Conservation (phyloP, 31 red algal genomes). For the Asparagopsis taxiformis region DNA sequence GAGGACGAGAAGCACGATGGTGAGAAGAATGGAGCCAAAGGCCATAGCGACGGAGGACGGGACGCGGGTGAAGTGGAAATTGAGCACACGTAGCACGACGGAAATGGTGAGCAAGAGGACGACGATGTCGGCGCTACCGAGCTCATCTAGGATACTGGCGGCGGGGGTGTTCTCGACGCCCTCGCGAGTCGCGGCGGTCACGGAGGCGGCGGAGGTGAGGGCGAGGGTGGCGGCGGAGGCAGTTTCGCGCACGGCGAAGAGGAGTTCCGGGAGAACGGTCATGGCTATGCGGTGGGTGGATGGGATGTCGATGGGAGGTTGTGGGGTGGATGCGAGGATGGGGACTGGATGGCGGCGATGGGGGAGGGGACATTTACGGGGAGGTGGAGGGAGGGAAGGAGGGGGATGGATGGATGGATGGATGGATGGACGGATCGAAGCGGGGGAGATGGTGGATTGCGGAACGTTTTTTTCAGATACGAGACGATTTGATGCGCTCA, state of each 20-base stretch:
- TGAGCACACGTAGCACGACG: slow-evolving; percentile 67
- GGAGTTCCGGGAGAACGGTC: slow-evolving; percentile 26
- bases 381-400: slow-evolving; percentile 4
- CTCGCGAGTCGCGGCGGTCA: slow-evolving; percentile 22
- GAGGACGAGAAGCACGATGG: slow-evolving; percentile 61
- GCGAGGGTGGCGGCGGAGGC: slow-evolving; percentile 35
- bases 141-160: slow-evolving; percentile 4
- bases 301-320: neutral
- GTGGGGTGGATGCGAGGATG: neutral
- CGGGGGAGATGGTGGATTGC: too few species aligned
- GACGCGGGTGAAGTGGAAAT: slow-evolving; percentile 72
- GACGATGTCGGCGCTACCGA: slow-evolving; percentile 65
- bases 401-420: neutral
- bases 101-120: slow-evolving; percentile 84
- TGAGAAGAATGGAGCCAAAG: slow-evolving; percentile 73
- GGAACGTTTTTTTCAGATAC: too few species aligned
- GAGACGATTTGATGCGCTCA: too few species aligned
- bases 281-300: neutral
- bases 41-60: slow-evolving; percentile 76
- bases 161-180: too few species aligned
- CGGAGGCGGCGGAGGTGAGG: slow-evolving; percentile 18
- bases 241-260: slow-evolving; percentile 19
- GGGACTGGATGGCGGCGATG: slow-evolving; percentile 4
- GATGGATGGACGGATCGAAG: neutral
- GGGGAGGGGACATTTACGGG: neutral